These are phyloP conservation scores for Aspergillus transmontanensis DNA, from an alignment of 2,329 filamentous ascomycete genomes.

Conservation along the genomic window DNA sequence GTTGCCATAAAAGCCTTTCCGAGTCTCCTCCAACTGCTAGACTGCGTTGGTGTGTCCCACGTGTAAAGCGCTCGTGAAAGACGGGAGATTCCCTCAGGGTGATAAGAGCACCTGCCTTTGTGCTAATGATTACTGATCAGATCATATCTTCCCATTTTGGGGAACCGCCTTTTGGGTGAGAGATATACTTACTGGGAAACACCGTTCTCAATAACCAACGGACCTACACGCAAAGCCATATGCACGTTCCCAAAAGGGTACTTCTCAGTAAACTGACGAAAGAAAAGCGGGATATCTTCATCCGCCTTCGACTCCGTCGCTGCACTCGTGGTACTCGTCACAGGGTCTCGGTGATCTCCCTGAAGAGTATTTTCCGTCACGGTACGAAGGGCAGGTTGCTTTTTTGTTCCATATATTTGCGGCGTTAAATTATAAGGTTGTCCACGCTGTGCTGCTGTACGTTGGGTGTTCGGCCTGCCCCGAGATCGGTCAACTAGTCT, in stretches of 20 bases:
- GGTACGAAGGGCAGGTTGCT: background rate
- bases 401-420: background rate
- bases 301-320: constrained; percentile 26
- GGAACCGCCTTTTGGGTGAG: background rate
- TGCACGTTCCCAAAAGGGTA: constrained; percentile 46
- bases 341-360: background rate
- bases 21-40: constrained; percentile 1
- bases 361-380: background rate
- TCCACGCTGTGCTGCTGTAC: background rate
- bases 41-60: background rate
- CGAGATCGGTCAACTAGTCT: background rate
- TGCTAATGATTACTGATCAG: constrained; percentile 5
- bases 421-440: background rate
- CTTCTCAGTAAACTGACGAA: constrained; percentile 32
- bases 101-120: constrained; percentile 22
- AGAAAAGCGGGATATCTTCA: constrained; percentile 33
- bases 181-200: constrained; percentile 36
- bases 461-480: background rate
- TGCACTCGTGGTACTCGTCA: constrained; percentile 7
- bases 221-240: constrained; percentile 45
- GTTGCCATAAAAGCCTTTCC: constrained; percentile 17
- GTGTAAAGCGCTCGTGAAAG: constrained; percentile 10
- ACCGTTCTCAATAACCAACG: constrained; percentile 46
- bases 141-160: background rate
- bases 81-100: constrained; percentile 12